A percentile compares a stretch with the other conserved stretches of the same genome.
Evolutionary conservation across 202 grass and related monocot species (phyloP).

Genomic region (Panicum hallii): DNA sequence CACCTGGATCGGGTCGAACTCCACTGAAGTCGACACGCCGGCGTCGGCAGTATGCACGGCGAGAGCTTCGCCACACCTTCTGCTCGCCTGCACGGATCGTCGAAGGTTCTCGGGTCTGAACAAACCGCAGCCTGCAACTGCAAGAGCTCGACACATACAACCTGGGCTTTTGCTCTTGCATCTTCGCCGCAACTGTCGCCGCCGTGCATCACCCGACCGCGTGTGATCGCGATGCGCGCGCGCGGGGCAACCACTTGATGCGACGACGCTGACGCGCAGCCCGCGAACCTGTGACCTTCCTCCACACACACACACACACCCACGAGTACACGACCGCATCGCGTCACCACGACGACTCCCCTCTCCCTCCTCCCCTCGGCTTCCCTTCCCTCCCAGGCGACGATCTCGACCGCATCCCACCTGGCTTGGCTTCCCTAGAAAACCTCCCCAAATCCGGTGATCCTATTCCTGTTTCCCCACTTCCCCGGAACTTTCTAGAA

Average conservation of each 20-base stretch:
- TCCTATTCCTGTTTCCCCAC: background rate
- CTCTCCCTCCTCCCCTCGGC: background rate
- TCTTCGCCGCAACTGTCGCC: no score
- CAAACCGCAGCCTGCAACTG: no score
- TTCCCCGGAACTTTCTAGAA: constrained; percentile 8
- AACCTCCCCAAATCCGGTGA: constrained; percentile 4
- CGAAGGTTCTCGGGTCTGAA: no score
- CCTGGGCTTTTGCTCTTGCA: no score
- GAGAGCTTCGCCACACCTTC: no score
- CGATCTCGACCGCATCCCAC: background rate
- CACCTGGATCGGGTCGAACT: no score
- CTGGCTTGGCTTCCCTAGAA: background rate
- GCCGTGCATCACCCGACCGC: no score
- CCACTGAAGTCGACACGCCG: no score
- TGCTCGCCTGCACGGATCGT: no score
- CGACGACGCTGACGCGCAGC: background rate
- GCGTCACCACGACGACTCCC: background rate
- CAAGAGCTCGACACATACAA: no score
- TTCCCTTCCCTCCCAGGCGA: background rate
- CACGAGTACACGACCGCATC: background rate
- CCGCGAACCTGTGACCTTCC: background rate
- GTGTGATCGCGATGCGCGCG: no score
- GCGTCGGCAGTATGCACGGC: no score
- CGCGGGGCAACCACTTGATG: background rate
- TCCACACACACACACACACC: background rate